A percentile compares a stretch with the other conserved stretches of the same genome.
These are phyloP conservation scores for Cocos nucifera DNA, from an alignment of 176 grass and related monocot genomes.

Conservation along the genomic window DNA sequence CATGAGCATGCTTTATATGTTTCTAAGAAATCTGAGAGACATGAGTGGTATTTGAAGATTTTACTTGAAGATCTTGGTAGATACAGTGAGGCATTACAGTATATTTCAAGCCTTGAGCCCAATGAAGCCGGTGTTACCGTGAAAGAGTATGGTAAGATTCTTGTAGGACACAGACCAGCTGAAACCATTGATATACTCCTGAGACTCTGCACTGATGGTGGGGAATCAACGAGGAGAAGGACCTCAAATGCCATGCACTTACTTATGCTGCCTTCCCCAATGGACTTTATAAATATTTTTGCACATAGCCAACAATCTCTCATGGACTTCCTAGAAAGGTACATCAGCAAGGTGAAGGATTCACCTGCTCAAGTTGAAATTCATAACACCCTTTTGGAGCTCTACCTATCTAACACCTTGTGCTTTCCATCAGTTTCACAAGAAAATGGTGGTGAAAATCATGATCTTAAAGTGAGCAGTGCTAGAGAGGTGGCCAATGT, in stretches of 20 bases:
- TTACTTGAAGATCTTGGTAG: constrained; percentile 95
- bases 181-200: constrained; percentile 88
- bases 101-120: constrained; percentile 82
- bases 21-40: constrained; percentile 85
- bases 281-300: constrained; percentile 98
- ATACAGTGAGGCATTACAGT: constrained; percentile 81
- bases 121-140: constrained; percentile 87
- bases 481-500: constrained; percentile 42
- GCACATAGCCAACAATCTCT: constrained; percentile 69
- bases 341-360: constrained; percentile 64
- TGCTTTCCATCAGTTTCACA: constrained; percentile 66
- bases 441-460: constrained; percentile 50
- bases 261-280: constrained; percentile 76
- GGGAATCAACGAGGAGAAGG: constrained; percentile 41
- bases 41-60: constrained; percentile 98
- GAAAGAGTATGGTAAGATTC: constrained; percentile 98
- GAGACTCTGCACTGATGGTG: constrained; percentile 58
- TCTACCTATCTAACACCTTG: constrained; percentile 82
- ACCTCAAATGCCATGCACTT: constrained; percentile 40
- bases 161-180: constrained; percentile 72
- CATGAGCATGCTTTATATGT: constrained; percentile 98
- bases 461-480: constrained; percentile 36
- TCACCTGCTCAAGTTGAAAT: constrained; percentile 90
- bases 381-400: constrained; percentile 87
- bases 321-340: constrained; percentile 93